phyloP scores from a whole-genome alignment of 1,139 yeast genomes.

The Dujonia santamariae region DNA sequence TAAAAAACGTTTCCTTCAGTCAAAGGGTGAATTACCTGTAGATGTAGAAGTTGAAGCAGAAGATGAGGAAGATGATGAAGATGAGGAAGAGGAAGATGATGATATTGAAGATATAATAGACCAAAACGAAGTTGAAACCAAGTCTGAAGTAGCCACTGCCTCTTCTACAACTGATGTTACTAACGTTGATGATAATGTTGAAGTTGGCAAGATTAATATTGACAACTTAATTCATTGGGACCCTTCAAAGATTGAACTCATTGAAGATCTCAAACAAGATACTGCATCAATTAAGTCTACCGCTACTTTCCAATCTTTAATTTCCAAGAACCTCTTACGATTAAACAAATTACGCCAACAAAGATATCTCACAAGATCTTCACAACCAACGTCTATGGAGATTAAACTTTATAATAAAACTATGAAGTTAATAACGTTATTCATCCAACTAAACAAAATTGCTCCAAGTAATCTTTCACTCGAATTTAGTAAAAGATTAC shows the following conservation, averaged over 20 bases:
- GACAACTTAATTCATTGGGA: constrained; percentile 37
- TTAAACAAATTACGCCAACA: constrained; percentile 63
- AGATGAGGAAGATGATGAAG: constrained; percentile 9
- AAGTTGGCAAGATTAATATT: constrained; percentile 22
- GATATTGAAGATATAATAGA: constrained; percentile 5
- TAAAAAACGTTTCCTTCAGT: constrained; percentile 23
- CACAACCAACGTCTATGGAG: constrained; percentile 30
- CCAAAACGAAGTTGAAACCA: constrained; percentile 6
- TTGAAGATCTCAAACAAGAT: constrained; percentile 26
- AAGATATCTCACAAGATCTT: constrained; percentile 39
- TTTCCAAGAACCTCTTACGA: constrained; percentile 54
- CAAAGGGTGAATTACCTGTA: neutral
- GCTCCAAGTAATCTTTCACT: constrained; percentile 29
- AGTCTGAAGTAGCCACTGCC: constrained; percentile 10
- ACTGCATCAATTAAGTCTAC: constrained; percentile 26
- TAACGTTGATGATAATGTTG: constrained; percentile 11
- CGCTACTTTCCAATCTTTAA: constrained; percentile 41
- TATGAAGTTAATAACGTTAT: constrained; percentile 29
- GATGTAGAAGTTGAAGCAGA: constrained; percentile 11
- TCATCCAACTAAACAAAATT: constrained; percentile 27
- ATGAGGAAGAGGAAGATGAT: constrained; percentile 12
- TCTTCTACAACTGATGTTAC: no score
- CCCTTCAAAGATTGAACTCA: constrained; percentile 27
- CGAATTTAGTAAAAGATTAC: constrained; percentile 46
- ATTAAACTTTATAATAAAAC: constrained; percentile 40